These are phyloP conservation scores for Chaetomidium leptoderma DNA, from an alignment of 495 filamentous ascomycete species.

Conservation along the genomic window DNA sequence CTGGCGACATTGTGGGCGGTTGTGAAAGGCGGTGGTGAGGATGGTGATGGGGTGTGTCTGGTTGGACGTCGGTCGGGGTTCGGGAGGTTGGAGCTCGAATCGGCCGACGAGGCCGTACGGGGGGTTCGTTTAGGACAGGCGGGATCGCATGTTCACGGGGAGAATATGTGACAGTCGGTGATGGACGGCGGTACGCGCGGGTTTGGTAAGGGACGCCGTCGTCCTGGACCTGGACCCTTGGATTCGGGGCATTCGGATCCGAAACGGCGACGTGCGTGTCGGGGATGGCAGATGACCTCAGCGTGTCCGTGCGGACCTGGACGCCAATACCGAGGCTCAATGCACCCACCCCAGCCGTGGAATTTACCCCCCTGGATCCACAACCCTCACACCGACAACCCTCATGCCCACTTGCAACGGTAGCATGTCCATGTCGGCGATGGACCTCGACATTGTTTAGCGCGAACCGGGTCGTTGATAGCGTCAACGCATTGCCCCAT, in stretches of 20 bases:
- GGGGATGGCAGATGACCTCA: background rate
- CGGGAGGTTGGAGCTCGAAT: too few relatives aligned
- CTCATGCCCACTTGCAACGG: too few relatives aligned
- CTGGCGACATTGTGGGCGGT: constrained; percentile 11
- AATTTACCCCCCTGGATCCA: too few relatives aligned
- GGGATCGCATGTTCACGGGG: constrained; percentile 6
- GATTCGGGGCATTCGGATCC: background rate
- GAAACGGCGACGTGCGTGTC: background rate
- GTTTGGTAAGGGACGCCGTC: background rate
- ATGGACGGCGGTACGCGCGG: background rate
- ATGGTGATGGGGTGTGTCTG: background rate
- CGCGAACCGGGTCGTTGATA: too few relatives aligned
- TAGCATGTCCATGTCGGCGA: too few relatives aligned
- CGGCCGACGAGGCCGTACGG: background rate
- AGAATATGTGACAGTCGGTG: background rate
- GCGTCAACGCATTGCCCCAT: too few relatives aligned
- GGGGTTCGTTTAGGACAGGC: background rate
- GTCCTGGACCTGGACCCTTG: background rate
- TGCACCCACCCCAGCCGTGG: too few relatives aligned
- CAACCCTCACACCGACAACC: background rate
- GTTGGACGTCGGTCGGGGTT: background rate
- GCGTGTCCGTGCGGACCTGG: background rate
- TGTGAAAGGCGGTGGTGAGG: background rate
- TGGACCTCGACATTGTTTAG: too few relatives aligned
- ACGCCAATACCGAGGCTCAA: background rate